These are phyloP conservation scores for Lyophyllum decastes DNA, from an alignment of 768 basidiomycete genomes.

Conservation along the genomic window DNA sequence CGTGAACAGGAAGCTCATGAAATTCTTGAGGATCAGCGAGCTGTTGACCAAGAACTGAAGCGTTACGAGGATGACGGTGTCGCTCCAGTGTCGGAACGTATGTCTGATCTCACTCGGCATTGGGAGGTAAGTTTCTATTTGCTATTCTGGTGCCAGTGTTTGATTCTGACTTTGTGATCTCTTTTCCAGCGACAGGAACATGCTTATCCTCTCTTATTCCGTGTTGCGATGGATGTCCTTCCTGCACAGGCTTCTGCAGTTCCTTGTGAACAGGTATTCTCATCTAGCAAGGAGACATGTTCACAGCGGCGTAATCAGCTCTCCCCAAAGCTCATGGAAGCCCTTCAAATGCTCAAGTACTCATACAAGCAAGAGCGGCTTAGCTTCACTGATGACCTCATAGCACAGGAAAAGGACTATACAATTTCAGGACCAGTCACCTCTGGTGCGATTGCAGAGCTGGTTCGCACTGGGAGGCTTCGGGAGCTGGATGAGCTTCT, in stretches of 20 bases:
- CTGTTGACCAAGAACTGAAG: conserved; percentile 7
- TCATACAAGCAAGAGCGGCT: conserved; percentile 21
- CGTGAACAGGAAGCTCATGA: no score
- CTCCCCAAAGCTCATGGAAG: conserved; percentile 18
- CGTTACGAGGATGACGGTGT: conserved; percentile 5
- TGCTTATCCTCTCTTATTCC: conserved; percentile 19
- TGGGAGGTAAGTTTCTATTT: conserved; percentile 20
- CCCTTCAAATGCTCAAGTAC: conserved; percentile 25
- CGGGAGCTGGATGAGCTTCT: not conserved
- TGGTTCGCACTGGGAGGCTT: not conserved
- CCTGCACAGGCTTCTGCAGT: conserved; percentile 29
- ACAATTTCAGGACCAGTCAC: no score
- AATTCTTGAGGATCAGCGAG: not conserved
- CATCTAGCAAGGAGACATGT: no score
- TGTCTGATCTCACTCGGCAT: conserved; percentile 9
- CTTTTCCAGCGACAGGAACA: conserved; percentile 6
- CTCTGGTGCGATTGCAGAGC: no score
- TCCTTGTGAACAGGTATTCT: conserved; percentile 24
- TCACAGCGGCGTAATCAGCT: conserved; percentile 16
- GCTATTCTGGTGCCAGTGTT: not conserved
- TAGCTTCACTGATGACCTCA: conserved; percentile 12
- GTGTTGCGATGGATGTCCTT: conserved; percentile 25
- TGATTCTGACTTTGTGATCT: not conserved
- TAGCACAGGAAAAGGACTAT: no score
- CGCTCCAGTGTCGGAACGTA: not conserved